Conservation (phyloP, 768 basidiomycete species). For the Leccinum obscurum region DNA sequence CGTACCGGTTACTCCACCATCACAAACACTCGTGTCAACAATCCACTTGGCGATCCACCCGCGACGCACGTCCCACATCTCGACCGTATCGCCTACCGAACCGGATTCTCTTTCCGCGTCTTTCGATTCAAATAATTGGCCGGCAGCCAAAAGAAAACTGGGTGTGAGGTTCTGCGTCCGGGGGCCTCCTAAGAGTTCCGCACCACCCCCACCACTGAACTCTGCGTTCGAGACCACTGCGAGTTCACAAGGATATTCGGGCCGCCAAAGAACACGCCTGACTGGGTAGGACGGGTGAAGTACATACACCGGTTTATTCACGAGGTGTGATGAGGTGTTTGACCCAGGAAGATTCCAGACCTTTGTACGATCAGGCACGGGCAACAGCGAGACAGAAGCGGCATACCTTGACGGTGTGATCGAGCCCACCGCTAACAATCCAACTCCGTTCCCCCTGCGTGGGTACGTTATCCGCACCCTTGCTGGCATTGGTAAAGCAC, state of each 20-base stretch:
- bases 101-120: slow-evolving; percentile 16
- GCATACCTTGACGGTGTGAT: slow-evolving; percentile 72
- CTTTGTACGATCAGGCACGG: slow-evolving; percentile 34
- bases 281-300: slow-evolving; percentile 76
- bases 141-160: slow-evolving; percentile 20
- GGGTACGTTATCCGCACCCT: slow-evolving; percentile 14
- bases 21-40: slow-evolving; percentile 58
- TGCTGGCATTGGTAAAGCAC: slow-evolving; percentile 11
- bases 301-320: slow-evolving; percentile 64
- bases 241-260: slow-evolving; percentile 72
- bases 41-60: slow-evolving; percentile 84
- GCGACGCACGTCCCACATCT: slow-evolving; percentile 86
- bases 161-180: slow-evolving; percentile 26
- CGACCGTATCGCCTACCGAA: slow-evolving; percentile 56
- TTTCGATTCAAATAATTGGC: slow-evolving; percentile 16
- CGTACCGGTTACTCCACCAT: slow-evolving; percentile 76
- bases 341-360: slow-evolving; percentile 64
- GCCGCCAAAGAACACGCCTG: slow-evolving; percentile 74
- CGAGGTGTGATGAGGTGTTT: slow-evolving; percentile 49
- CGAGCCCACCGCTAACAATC: slow-evolving; percentile 79
- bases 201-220: slow-evolving; percentile 38
- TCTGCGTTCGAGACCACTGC: slow-evolving; percentile 70
- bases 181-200: slow-evolving; percentile 27
- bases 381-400: not conserved
- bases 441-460: slow-evolving; percentile 49